Evolutionary conservation across 169 alveolate species (phyloP).

Genomic region (Cytauxzoon felis): DNA sequence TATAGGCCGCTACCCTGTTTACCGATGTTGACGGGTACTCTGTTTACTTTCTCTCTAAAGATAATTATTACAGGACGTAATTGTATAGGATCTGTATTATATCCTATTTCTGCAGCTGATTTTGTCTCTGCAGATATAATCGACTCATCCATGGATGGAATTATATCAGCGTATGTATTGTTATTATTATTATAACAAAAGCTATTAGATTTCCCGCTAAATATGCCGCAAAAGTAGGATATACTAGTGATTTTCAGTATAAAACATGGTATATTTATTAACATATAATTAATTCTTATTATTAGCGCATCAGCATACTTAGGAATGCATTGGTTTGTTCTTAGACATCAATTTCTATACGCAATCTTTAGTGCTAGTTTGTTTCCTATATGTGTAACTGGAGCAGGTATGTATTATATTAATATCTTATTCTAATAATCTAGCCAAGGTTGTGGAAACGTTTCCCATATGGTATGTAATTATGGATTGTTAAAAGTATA

Average conservation of each 20-base stretch:
- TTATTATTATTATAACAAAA: not conserved
- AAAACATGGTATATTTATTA: conserved; percentile 51
- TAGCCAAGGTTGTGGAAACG: conserved; percentile 39
- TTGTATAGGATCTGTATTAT: conserved; percentile 79
- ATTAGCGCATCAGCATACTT: conserved; percentile 78
- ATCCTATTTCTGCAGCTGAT: conserved; percentile 81
- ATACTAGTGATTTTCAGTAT: conserved; percentile 76
- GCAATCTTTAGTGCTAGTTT: conserved; percentile 66
- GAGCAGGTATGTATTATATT: conserved; percentile 59
- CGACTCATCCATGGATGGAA: conserved; percentile 79
- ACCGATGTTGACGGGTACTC: conserved; percentile 81
- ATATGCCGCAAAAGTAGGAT: conserved; percentile 80
- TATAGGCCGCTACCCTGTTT: conserved; percentile 80
- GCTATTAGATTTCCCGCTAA: conserved; percentile 73
- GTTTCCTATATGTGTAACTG: conserved; percentile 80
- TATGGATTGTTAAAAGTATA: not conserved
- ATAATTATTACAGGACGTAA: conserved; percentile 47
- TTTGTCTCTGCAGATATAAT: conserved; percentile 77
- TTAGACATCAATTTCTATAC: not conserved
- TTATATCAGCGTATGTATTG: conserved; percentile 59
- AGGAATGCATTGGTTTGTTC: conserved; percentile 71
- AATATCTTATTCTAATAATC: conserved; percentile 25
- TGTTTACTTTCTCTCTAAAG: not conserved
- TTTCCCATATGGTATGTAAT: conserved; percentile 33
- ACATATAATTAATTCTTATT: not conserved